phyloP scores from a whole-genome alignment of 2,329 filamentous ascomycete genomes.

The Diaporthe amygdali region DNA sequence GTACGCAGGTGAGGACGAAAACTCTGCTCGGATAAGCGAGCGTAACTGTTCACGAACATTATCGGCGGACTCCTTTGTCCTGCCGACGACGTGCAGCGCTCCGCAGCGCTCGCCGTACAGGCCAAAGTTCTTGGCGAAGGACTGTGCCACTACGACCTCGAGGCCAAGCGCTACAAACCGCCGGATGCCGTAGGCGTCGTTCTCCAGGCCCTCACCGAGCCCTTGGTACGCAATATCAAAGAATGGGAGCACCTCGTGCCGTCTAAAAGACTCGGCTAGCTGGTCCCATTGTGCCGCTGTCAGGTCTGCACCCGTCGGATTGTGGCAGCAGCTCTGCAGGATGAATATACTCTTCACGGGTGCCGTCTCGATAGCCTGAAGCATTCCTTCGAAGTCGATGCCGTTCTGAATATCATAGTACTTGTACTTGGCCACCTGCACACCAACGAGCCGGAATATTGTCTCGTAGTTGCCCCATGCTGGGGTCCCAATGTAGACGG shows the following conservation, averaged over 20 bases:
- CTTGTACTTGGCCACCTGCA: constrained; percentile 34
- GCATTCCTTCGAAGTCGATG: constrained; percentile 34
- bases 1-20: constrained; percentile 35
- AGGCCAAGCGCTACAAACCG: not conserved
- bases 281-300: constrained; percentile 37
- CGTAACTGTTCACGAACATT: constrained; percentile 35
- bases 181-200: constrained; percentile 34
- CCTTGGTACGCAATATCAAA: constrained; percentile 45
- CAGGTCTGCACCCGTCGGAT: constrained; percentile 41
- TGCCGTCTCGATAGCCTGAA: constrained; percentile 31
- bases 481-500: constrained; percentile 37
- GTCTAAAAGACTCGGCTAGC: constrained; percentile 31
- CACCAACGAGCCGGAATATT: constrained; percentile 36
- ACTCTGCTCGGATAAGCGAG: constrained; percentile 35
- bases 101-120: constrained; percentile 42
- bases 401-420: constrained; percentile 35
- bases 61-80: constrained; percentile 1
- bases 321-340: constrained; percentile 43
- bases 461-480: constrained; percentile 42
- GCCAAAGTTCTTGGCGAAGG: constrained; percentile 45
- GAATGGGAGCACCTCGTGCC: constrained; percentile 35
- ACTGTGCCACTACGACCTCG: constrained; percentile 35
- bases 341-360: constrained; percentile 38
- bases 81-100: constrained; percentile 34
- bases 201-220: constrained; percentile 37